Evolutionary conservation across 768 basidiomycete genomes (phyloP).

Genomic region (Hericium coralloides): DNA sequence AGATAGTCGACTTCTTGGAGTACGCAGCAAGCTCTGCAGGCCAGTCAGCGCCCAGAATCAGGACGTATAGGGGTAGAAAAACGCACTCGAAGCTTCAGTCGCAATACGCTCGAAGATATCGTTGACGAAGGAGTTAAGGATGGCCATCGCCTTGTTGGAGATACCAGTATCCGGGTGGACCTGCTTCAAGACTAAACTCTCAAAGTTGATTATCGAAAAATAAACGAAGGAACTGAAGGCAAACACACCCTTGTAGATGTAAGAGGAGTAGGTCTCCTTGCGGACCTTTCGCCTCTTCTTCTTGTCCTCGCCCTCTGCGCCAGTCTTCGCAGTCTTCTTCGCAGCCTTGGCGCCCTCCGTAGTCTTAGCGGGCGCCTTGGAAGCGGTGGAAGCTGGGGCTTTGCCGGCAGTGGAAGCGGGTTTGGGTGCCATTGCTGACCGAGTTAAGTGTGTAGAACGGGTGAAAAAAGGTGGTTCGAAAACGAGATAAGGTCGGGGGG

Average conservation of each 20-base stretch:
- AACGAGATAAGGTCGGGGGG: constrained; percentile 6
- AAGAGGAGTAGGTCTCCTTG: constrained; percentile 91
- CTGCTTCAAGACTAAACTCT: constrained; percentile 77
- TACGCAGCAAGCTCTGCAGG: constrained; percentile 83
- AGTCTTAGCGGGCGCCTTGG: constrained; percentile 55
- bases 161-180: constrained; percentile 98
- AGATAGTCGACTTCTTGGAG: constrained; percentile 99
- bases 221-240: background rate
- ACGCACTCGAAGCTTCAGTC: constrained; percentile 77
- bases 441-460: constrained; percentile 47
- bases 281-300: constrained; percentile 83
- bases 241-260: constrained; percentile 82
- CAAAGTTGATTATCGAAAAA: constrained; percentile 2
- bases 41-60: background rate
- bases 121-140: constrained; percentile 88
- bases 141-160: constrained; percentile 94
- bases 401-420: constrained; percentile 82
- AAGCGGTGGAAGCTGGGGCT: constrained; percentile 56
- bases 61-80: background rate
- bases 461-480: constrained; percentile 20
- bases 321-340: constrained; percentile 46
- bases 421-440: constrained; percentile 50
- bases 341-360: constrained; percentile 41
- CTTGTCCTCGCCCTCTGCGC: constrained; percentile 53
- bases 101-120: constrained; percentile 93